These are phyloP conservation scores for Neotropicomus parvogracilis DNA, from an alignment of 1,284 basidiomycete genomes.

Conservation along the genomic window DNA sequence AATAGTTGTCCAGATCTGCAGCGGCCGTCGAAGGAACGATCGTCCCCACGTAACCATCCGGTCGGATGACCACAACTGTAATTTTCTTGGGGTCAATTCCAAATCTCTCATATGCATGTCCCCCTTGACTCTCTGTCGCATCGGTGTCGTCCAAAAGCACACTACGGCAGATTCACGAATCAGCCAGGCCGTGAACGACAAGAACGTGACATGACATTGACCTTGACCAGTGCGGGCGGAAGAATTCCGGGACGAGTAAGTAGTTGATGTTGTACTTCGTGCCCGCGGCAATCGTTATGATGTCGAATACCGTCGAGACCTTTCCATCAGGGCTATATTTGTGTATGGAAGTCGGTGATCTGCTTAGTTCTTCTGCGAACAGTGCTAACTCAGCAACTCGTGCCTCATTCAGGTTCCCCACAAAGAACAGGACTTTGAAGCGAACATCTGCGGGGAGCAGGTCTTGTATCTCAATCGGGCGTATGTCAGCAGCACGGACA, in stretches of 20 bases:
- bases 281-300: constrained; percentile 48
- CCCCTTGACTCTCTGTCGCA: constrained; percentile 19
- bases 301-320: constrained; percentile 44
- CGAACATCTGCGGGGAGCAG: constrained; percentile 62
- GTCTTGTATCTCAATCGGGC: constrained; percentile 66
- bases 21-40: constrained; percentile 9
- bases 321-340: constrained; percentile 18
- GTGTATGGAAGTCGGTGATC: neutral
- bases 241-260: constrained; percentile 45
- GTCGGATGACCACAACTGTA: constrained; percentile 38
- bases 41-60: constrained; percentile 6
- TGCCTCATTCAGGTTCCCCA: neutral
- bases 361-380: neutral
- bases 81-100: constrained; percentile 43
- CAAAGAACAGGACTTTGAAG: constrained; percentile 46
- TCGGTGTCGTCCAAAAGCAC: constrained; percentile 34
- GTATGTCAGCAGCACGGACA: constrained; percentile 60
- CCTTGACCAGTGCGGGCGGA: constrained; percentile 32
- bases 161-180: constrained; percentile 1
- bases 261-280: constrained; percentile 48
- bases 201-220: neutral
- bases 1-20: constrained; percentile 37
- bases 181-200: neutral
- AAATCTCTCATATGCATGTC: constrained; percentile 44
- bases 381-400: neutral